Base-by-base conservation (phyloP, 495 filamentous ascomycete species). In the Cercophora samala region DNA sequence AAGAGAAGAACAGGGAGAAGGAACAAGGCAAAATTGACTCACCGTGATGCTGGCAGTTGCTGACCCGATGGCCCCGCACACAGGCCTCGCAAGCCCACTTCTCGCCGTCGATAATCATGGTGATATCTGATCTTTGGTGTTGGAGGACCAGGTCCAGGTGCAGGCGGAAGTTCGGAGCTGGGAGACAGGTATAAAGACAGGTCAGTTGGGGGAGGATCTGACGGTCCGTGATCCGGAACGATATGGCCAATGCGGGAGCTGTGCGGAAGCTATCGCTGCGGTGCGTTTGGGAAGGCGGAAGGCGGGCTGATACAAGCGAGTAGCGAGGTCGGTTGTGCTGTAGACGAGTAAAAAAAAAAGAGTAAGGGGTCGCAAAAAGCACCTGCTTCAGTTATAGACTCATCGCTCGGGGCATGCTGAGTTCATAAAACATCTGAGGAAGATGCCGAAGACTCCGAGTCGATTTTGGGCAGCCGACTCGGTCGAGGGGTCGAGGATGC, bases 61-160 rank as follows among this genome's bases (percentile, higher is more conserved):
- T 96, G 75, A 96, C 92, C 76, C 92, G 89, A 83, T 96, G 92
- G 75, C 92, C 92, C 79, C 92, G 86, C 78, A 96, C 91, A 83
- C 92, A 96, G 83, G 92, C 92, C 83, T 96, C 92, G 83, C 92
- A 96, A 77, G 90, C 90, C 80, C 85, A 94, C 83, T 94, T 94
- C 83, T 94, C 91, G 78, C 91, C 91, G 80, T 92, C 86, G 77
- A 93, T 92, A 77, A 94, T 82, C 91, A 94, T 94, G 63, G 71
- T 73, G 72, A 75, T 46, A 37, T 55, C 26, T 29, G 26, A 29
- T 29, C 26, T 29, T 29, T 4, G 26, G 26, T 5, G 26, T 29
- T 29, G 0, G 26, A 29, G 8, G 26, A 5, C 26, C 26, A 29
- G 26, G 26, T 6, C 26, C 26, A 29, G 26, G 26, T 29, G 8